Conservation (phyloP, 116 monocot species). For the Posidonia oceanica region DNA sequence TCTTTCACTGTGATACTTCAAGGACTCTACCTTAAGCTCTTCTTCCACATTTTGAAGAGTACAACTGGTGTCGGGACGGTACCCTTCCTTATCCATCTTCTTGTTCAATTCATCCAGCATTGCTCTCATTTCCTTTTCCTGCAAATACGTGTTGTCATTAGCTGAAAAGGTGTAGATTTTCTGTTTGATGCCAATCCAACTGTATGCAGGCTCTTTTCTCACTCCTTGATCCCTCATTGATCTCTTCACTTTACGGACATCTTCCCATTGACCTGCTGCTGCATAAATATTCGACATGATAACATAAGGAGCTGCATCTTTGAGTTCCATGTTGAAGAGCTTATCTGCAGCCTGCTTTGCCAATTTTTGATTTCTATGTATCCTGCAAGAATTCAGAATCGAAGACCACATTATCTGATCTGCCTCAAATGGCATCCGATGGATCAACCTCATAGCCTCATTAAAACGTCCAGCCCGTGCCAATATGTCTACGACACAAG, state of each 20-base stretch:
- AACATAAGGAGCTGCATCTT: slow-evolving; percentile 54
- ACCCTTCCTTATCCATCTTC: slow-evolving; percentile 48
- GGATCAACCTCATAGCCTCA: slow-evolving; percentile 36
- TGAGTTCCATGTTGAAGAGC: slow-evolving; percentile 40
- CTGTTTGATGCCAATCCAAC: slow-evolving; percentile 68
- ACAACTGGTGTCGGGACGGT: slow-evolving; percentile 19
- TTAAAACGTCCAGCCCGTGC: slow-evolving; percentile 55
- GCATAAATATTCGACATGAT: slow-evolving; percentile 82
- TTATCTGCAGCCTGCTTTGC: slow-evolving; percentile 39
- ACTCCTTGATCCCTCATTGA: slow-evolving; percentile 69
- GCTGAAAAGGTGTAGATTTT: slow-evolving; percentile 38
- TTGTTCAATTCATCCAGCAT: slow-evolving; percentile 27
- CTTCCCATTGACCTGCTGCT: slow-evolving; percentile 52
- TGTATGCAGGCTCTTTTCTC: slow-evolving; percentile 55
- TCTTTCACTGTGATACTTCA: slow-evolving; percentile 24
- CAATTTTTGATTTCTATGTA: slow-evolving; percentile 46
- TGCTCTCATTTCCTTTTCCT: slow-evolving; percentile 20
- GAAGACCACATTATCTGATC: slow-evolving; percentile 72
- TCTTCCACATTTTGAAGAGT: slow-evolving; percentile 20
- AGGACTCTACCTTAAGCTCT: slow-evolving; percentile 12
- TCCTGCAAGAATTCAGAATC: slow-evolving; percentile 63
- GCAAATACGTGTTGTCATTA: slow-evolving; percentile 26
- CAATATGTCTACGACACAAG: slow-evolving; percentile 63
- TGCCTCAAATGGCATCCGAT: slow-evolving; percentile 42
- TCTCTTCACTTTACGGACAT: slow-evolving; percentile 47